These are phyloP conservation scores for Penicillium sp. DNA, from an alignment of 2,329 filamentous ascomycete genomes.

Conservation along the genomic window DNA sequence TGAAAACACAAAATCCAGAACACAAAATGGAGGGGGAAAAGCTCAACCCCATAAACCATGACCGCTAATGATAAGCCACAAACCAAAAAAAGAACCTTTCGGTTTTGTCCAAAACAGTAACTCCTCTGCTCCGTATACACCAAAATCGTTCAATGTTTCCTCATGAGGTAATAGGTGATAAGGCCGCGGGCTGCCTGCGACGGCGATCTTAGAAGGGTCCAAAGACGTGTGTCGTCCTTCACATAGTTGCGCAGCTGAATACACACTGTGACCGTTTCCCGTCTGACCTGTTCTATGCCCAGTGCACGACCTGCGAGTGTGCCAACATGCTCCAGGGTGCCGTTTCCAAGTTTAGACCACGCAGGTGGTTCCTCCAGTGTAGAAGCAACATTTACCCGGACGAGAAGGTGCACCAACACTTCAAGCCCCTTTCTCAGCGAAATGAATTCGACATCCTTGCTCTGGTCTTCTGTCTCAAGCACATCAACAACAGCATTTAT, in stretches of 20 bases:
- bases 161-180: background rate
- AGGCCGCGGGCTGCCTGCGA: background rate
- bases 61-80: background rate
- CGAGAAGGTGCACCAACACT: constrained; percentile 35
- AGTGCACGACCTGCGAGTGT: constrained; percentile 39
- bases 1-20: background rate
- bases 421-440: constrained; percentile 42
- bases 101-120: background rate
- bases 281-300: constrained; percentile 30
- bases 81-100: background rate
- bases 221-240: background rate
- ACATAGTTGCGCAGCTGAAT: background rate
- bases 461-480: constrained; percentile 29
- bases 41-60: background rate
- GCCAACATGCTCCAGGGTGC: constrained; percentile 36
- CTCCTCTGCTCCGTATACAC: no score
- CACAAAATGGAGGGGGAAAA: background rate
- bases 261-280: background rate
- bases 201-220: background rate
- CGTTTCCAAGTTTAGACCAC: constrained; percentile 19
- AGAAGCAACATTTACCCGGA: background rate
- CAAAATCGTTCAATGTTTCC: background rate
- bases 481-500: constrained; percentile 18
- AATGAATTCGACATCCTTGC: constrained; percentile 32
- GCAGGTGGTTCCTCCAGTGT: constrained; percentile 25